Evolutionary conservation across 805 yeast species (phyloP), one percentile per base, ranked within the genome.

Genomic region (Priceomyces melissophilus): DNA sequence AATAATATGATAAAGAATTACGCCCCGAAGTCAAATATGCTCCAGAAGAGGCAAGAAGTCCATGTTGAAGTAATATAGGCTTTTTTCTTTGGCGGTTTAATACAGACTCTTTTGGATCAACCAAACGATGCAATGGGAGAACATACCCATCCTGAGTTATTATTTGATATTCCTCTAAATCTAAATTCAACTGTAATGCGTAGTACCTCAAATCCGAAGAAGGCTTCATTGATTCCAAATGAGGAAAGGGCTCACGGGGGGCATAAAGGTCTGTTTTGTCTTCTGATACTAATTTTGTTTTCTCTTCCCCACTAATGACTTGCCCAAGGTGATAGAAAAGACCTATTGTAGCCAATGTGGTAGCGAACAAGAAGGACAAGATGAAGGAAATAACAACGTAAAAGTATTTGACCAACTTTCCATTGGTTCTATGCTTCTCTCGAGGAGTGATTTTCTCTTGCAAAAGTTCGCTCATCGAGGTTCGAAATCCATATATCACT

Each of bases 21-120:
- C 74, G 71, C 0, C 98, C 99, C n/a, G 86, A 68, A 0, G 96
- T 82, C 23, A 91, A 73, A 59, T 76, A 91, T 0, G 96, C 84
- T 0, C 90, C 96, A 0, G 91, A 80, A 15, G 95, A 84, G 55
- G 90, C 96, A 47, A 91, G 65, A 10, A 91, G 70, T 0, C 99
- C 99, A 53, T 91, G 99, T 14, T 91, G 67, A 46, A 88, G 61
- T 15, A 91, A 65, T 1, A 91, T 67, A 0, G 98, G 98, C 40
- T 70, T 71, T 45, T 72, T 59, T 28, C 48, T 32, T 30, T 58
- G 35, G 29, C 74, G 56, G 11, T 55, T 50, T 9, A 48, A 60
- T 2, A 47, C 55, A 3, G 65, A 39, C 32, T 63, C 69, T 4
- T 49, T 53, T 0, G 82, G 81, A 45, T 80, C 75, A 5, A 79